These are phyloP conservation scores for Bruguiera sexangula DNA, from an alignment of 345 rosid species.

Conservation along the genomic window DNA sequence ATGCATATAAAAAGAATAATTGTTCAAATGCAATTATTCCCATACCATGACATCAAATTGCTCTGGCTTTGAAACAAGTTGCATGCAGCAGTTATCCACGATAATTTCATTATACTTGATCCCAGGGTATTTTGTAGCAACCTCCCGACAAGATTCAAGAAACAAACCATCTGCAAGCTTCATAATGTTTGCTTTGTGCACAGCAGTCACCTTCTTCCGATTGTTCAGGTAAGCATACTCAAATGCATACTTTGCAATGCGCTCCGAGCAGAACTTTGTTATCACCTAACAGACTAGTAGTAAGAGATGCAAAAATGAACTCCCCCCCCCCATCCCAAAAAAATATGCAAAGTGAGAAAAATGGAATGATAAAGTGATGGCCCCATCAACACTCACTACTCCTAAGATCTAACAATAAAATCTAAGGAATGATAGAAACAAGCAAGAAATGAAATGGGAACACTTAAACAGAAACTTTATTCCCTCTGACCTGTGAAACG, in stretches of 20 bases:
- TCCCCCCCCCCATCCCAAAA: too few relatives aligned
- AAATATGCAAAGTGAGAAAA: neutral
- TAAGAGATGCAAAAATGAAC: constrained; percentile 20
- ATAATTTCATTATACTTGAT: constrained; percentile 82
- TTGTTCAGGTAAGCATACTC: constrained; percentile 95
- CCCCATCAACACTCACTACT: neutral
- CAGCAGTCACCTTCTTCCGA: constrained; percentile 90
- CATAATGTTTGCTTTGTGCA: constrained; percentile 97
- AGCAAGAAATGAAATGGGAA: too few relatives aligned
- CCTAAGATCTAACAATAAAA: neutral
- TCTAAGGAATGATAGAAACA: too few relatives aligned
- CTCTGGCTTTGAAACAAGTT: constrained; percentile 96
- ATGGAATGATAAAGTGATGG: neutral
- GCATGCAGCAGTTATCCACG: constrained; percentile 97
- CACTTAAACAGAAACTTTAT: too few relatives aligned
- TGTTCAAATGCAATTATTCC: constrained; percentile 1
- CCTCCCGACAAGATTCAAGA: constrained; percentile 92
- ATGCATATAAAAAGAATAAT: neutral
- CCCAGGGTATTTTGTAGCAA: constrained; percentile 73
- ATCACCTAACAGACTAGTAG: constrained; percentile 62
- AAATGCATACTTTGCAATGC: constrained; percentile 89
- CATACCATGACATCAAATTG: constrained; percentile 98
- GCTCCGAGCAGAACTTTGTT: constrained; percentile 95
- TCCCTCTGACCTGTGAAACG: too few relatives aligned
- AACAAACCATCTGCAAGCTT: constrained; percentile 96